phyloP scores from a whole-genome alignment of 2,329 filamentous ascomycete genomes.

The Sphaerulina populicola region DNA sequence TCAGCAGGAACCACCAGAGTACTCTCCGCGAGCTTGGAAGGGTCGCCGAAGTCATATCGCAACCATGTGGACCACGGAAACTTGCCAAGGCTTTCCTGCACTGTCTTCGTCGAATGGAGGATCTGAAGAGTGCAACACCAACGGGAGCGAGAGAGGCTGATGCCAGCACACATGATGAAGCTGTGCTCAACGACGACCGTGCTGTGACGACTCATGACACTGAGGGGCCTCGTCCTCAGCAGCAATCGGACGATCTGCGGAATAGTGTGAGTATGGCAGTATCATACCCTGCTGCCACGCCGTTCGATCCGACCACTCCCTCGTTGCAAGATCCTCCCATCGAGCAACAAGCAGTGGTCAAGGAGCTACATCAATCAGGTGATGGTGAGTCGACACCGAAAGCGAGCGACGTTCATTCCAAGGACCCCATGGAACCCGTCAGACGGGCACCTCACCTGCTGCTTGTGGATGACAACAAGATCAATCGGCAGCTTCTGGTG shows the following conservation, averaged over 20 bases:
- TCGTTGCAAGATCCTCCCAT: constrained; percentile 6
- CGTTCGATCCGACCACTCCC: constrained; percentile 17
- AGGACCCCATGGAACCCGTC: constrained; percentile 2
- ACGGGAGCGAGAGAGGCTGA: neutral
- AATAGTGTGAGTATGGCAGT: constrained; percentile 10
- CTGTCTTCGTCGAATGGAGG: constrained; percentile 26
- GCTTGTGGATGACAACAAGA: constrained; percentile 31
- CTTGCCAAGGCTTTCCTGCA: constrained; percentile 32
- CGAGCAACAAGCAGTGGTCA: neutral
- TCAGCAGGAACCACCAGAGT: constrained; percentile 17
- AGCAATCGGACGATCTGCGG: constrained; percentile 1
- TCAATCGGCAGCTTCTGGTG: constrained; percentile 28
- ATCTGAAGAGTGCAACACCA: neutral
- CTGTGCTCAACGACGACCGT: neutral
- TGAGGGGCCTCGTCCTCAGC: neutral
- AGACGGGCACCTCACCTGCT: constrained; percentile 18
- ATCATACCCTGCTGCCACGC: constrained; percentile 5
- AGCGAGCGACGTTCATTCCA: neutral
- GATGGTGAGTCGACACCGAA: neutral
- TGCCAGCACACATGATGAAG: neutral
- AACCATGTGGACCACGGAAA: constrained; percentile 36
- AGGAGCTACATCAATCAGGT: neutral
- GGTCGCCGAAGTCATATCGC: constrained; percentile 32
- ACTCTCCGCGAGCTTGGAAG: constrained; percentile 16
- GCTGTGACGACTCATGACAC: neutral